Evolutionary conservation across 2,329 filamentous ascomycete species (phyloP).

Genomic region (Sclerotinia spermophila): DNA sequence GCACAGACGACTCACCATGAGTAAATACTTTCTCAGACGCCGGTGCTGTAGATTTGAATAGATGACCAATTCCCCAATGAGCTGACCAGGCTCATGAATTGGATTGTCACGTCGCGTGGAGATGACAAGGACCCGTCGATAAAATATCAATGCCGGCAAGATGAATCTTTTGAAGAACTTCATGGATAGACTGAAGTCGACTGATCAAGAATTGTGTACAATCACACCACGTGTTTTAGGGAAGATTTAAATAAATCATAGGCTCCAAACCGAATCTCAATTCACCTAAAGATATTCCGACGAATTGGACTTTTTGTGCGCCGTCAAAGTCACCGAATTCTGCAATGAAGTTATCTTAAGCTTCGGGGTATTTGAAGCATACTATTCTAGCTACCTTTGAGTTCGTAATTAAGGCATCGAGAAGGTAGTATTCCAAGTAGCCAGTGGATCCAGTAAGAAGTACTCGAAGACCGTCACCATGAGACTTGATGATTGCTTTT

Average conservation of each 20-base stretch:
- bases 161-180: conserved; percentile 37
- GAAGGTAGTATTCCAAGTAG: conserved; percentile 46
- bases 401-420: conserved; percentile 39
- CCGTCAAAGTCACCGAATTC: neutral
- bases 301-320: neutral
- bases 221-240: conserved; percentile 8
- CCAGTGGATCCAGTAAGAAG: conserved; percentile 50
- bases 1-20: conserved; percentile 36
- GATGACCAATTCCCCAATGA: conserved; percentile 17
- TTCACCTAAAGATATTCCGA: neutral
- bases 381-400: conserved; percentile 41
- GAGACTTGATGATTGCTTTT: neutral
- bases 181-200: conserved; percentile 39
- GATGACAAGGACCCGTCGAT: conserved; percentile 27
- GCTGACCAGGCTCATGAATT: conserved; percentile 29
- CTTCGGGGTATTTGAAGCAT: conserved; percentile 44
- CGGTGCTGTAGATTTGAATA: neutral
- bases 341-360: neutral
- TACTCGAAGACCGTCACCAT: conserved; percentile 19
- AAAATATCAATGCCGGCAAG: conserved; percentile 41
- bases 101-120: conserved; percentile 28
- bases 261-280: neutral
- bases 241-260: neutral
- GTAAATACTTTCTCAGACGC: conserved; percentile 40
- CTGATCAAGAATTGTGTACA: conserved; percentile 37